Percentiles rank a stretch among this genome's conserved stretches.
Evolutionary conservation across 225 moss, liverwort and hornwort genomes (phyloP).

Genomic region (Thuidium tamariscinum): DNA sequence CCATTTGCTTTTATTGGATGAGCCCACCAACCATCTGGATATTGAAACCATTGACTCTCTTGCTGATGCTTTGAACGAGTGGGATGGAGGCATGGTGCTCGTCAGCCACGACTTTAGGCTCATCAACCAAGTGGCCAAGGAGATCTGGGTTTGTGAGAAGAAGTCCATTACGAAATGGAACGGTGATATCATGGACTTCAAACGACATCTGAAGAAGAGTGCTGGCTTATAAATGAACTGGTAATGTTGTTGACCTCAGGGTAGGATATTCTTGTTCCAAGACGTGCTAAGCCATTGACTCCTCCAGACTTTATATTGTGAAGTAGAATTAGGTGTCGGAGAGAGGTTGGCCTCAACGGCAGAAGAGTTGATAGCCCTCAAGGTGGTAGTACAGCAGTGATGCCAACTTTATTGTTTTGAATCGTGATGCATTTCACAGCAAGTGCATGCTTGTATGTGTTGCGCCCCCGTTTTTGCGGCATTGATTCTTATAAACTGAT

Average conservation of each 20-base stretch:
- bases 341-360: conserved; percentile 4
- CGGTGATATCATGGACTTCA: conserved; percentile 87
- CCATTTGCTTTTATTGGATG: conserved; percentile 66
- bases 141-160: conserved; percentile 92
- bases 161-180: conserved; percentile 73
- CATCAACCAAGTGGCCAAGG: conserved; percentile 84
- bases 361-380: background rate
- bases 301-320: background rate
- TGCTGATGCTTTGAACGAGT: conserved; percentile 80
- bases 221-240: conserved; percentile 49
- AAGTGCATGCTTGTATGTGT: background rate
- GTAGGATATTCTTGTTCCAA: background rate
- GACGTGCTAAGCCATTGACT: conserved; percentile 7
- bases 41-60: conserved; percentile 84
- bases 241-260: background rate
- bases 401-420: background rate
- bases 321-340: background rate
- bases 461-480: background rate
- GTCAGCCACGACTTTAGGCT: conserved; percentile 91
- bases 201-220: conserved; percentile 83
- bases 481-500: background rate
- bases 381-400: background rate
- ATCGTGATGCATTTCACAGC: background rate
- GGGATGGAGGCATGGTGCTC: conserved; percentile 84
- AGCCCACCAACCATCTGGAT: conserved; percentile 85